These are phyloP conservation scores for Geotrichum europaeum DNA, from an alignment of 1,139 yeast species.

Conservation along the genomic window DNA sequence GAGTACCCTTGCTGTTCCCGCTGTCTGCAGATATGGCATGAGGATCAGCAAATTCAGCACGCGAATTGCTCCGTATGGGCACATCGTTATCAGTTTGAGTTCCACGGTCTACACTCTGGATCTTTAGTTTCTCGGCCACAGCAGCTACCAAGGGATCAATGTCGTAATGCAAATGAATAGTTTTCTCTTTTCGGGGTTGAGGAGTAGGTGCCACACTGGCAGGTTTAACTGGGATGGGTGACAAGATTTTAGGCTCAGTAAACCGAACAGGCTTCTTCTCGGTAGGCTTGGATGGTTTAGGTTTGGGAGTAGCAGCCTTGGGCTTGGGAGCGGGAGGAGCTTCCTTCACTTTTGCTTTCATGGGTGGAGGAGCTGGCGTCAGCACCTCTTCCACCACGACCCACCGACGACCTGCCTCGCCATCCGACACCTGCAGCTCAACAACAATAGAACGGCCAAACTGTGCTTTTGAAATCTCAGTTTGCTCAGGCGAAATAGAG, in stretches of 20 bases:
- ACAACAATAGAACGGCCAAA: slow-evolving; percentile 79
- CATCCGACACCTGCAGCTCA: slow-evolving; percentile 45
- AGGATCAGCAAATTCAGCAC: slow-evolving; percentile 12
- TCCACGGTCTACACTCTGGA: slow-evolving; percentile 17
- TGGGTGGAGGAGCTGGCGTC: slow-evolving; percentile 27
- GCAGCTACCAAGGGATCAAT: slow-evolving; percentile 22
- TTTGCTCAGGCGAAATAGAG: slow-evolving; percentile 69
- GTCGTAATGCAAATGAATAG: slow-evolving; percentile 17
- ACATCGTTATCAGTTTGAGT: slow-evolving; percentile 23
- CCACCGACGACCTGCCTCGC: slow-evolving; percentile 63
- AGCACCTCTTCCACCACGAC: slow-evolving; percentile 60
- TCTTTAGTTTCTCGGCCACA: slow-evolving; percentile 18
- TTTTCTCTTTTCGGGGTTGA: slow-evolving; percentile 3
- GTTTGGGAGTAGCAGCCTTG: slow-evolving; percentile 4
- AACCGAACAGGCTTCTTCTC: slow-evolving; percentile 15
- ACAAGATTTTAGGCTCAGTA: neutral
- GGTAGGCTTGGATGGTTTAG: neutral
- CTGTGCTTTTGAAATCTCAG: slow-evolving; percentile 53
- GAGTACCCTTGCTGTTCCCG: slow-evolving; percentile 17
- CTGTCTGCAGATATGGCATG: slow-evolving; percentile 16
- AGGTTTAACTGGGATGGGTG: slow-evolving; percentile 7
- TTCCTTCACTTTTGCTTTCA: slow-evolving; percentile 20
- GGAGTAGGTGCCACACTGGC: neutral
- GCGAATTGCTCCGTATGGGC: slow-evolving; percentile 16
- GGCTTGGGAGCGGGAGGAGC: slow-evolving; percentile 4